Base-by-base conservation (phyloP, 2,329 filamentous ascomycete genomes). In the Akanthomyces muscarius region DNA sequence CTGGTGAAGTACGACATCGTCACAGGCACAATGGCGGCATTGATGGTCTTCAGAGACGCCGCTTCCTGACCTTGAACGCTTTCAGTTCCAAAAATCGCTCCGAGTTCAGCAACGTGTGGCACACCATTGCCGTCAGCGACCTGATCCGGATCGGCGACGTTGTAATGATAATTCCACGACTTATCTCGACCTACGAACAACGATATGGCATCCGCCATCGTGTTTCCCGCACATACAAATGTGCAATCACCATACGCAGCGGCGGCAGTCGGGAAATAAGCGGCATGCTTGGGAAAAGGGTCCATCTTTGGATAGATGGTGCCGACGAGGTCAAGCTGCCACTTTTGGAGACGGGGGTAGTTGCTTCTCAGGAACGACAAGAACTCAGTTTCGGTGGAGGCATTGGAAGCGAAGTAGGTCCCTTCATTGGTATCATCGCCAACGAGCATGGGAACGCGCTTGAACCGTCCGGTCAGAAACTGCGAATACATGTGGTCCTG, bases 1-100 rank as follows among this genome's bases (percentile, higher is more conserved):
- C 79, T 80, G 51, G 82, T 72, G 70, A 76, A 82, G 68, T 84
- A 84, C 54, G 72, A 72, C 78, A 81, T 81, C 21, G 81, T 72
- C 14, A 82, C 64, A 6, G 77, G 75, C 2, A 83, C 76, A 2
- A 83, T 72, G 3, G 70, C 70, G 4, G 75, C 74, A 67, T 83
- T 82, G 67, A 77, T 78, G 16, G 76, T 74, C 47, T 69, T 72
- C 67, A 81, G 82, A 66, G 79, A 80, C 48, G 58, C 64, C 13
- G 68, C 71, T 28, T 69, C 71, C 11, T 59, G 48, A 1, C 65
- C 45, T 23, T 18, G 38, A 60, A 63, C 38, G 68, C 68, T 36
- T 68, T 72, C 62, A 5, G 80, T 77, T 3, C 81, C 82, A 66
- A 83, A 82, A 42, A 84, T 72, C 63, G 82, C 82, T 28, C 76